Evolutionary conservation across 257 asterid genomes (phyloP), one percentile per base, ranked within the genome.

Genomic region (Thymus mandschuricus): DNA sequence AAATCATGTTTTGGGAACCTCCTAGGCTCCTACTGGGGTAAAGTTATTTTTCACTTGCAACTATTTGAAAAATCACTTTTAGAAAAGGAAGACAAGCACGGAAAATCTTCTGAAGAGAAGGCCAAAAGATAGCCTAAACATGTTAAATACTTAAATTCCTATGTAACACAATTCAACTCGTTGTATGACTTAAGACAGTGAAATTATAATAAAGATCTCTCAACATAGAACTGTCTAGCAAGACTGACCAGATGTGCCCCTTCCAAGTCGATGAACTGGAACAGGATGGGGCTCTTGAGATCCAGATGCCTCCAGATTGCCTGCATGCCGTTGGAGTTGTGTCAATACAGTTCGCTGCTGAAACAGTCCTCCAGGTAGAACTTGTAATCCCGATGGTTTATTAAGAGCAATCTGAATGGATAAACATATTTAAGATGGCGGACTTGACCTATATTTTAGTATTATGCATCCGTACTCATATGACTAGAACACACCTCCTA

Each of bases 231-330:
- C 70, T 55, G 70, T 72, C 50, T 69, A 59, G 40, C 35, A 40
- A 43, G 66, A 71, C 87, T 78, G 74, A 91, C 97, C 98, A 49
- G 99, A 94, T 66, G 99, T 94, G 61, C 98, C 98, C 81, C 99
- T 88, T 73, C 99, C 99, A 70, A 94, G 96, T 50, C 98, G 95
- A 79, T 94, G 99, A 80, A 91, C 99, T 62, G 99, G 99, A 76
- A 83, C 97, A 60, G 95, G 92, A 80, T 82, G 86, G 30, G 82
- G 64, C 69, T 83, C 86, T 72, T 80, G 85, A 74, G 50, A 64
- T 66, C 81, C 86, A 70, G 83, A 77, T 61, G 72, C 73, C 67
- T 78, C 64, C 63, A 15, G 64, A 65, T 75, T 83, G 70, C 60
- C 15, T 64, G 81, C 89, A 75, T 59, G 86, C 87, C 86, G 78